Evolutionary conservation across 208 protist species (phyloP), one percentile per base, ranked within the genome.

Genomic region (Leishmania braziliensis): DNA sequence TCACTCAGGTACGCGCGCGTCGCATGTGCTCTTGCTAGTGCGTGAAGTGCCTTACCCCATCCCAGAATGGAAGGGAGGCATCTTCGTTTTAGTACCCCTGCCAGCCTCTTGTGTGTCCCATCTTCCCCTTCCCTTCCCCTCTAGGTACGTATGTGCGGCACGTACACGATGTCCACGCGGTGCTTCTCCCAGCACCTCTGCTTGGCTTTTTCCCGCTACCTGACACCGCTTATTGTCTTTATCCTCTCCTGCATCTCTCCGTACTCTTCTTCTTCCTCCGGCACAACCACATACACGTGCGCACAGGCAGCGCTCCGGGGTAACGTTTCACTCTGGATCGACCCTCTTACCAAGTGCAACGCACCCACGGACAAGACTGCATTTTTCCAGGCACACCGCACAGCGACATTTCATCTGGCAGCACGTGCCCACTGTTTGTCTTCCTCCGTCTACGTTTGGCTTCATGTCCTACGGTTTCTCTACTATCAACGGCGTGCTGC

Each of bases 401-500:
- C 65, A 43, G 16, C 65, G 39, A 46, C 39, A 48, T 18, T 50
- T 50, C 23, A 20, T 8, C n/a, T 70, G 29, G 26, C 16, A 36
- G 65, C 65, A 36, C 10, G 16, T 48, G 65, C 0, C 2, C 20
- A 36, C 29, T 26, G 33, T 23, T 9, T 48, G 33, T 18, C 6
- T 36, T n/a, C 20, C 16, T 46, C 39, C 6, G 65, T 26, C 29
- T 43, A 50, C 36, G 39, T 50, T 50, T 23, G 54, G 2, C 16
- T n/a, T 23, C 14, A 76, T 76, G 72, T 76, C 72, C 72, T 76
- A 62, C 50, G 50, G 82, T 81, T 89, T 88, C 50, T 88, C 85
- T 69, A 81, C 82, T 10, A 78, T 86, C 12, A 82, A 51, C 23
- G 71, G 72, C 56, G 82, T 86, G 18, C 80, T 91, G n/a, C 85